Percentiles rank a stretch among this genome's conserved stretches.
These are phyloP conservation scores for Dispira parvispora DNA, from an alignment of 192 early-diverging fungal genomes.

Conservation along the genomic window DNA sequence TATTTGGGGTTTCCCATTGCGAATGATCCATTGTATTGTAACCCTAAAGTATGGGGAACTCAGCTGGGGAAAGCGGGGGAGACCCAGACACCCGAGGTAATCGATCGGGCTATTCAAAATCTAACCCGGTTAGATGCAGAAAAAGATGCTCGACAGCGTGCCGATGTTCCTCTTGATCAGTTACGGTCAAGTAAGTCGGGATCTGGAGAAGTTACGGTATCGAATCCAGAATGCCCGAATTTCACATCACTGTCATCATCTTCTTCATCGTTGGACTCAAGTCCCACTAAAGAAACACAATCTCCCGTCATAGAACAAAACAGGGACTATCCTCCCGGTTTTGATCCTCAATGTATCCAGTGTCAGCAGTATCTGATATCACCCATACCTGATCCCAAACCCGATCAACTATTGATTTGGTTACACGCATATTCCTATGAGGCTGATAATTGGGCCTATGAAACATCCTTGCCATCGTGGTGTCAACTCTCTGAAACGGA, in stretches of 20 bases:
- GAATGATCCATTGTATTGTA: constrained; percentile 87
- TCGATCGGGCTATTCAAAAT: constrained; percentile 31
- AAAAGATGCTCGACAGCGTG: background rate
- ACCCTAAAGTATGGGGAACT: constrained; percentile 50
- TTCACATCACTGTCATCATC: constrained; percentile 16
- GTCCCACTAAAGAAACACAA: constrained; percentile 16
- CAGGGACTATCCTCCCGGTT: constrained; percentile 13
- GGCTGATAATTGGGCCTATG: constrained; percentile 55
- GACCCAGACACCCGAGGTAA: constrained; percentile 6
- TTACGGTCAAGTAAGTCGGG: background rate
- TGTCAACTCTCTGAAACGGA: constrained; percentile 21
- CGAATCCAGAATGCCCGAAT: constrained; percentile 13
- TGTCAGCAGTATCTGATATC: constrained; percentile 45
- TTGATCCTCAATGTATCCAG: constrained; percentile 2
- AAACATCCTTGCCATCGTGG: constrained; percentile 72
- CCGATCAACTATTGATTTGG: constrained; percentile 68
- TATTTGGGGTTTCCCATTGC: constrained; percentile 85
- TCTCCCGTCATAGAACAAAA: constrained; percentile 12
- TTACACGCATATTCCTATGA: constrained; percentile 81
- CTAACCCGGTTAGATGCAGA: constrained; percentile 8
- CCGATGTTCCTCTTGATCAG: background rate
- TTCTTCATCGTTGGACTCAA: constrained; percentile 21
- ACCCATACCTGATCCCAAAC: constrained; percentile 45
- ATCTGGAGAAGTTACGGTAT: constrained; percentile 12
- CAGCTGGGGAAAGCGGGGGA: background rate